Base-by-base conservation (phyloP, 164 flowering plant species). In the Magnolia officinalis region DNA sequence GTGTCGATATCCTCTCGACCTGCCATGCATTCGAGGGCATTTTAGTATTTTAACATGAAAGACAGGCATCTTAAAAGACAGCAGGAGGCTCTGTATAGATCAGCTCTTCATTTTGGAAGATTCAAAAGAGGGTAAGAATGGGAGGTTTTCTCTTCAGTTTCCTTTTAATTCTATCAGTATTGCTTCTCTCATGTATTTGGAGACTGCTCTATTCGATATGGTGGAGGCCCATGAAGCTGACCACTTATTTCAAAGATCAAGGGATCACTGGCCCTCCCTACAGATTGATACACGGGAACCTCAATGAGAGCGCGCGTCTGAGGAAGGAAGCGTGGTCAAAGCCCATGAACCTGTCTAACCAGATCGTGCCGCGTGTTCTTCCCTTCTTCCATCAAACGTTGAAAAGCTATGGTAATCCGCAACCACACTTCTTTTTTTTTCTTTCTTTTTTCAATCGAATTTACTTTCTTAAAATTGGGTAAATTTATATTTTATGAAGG, bases 151-250 rank as follows among this genome's bases (percentile, higher is more conserved):
- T 68, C 18, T 68, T 31, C 50, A 13, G 26, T 6, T 68, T 31
- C 31, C 50, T 68, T 18, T 8, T 19, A 16, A 26, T 29, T 7
- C 11, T 16, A 24, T 5, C 19, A 14, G 49, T 31, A 24, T 26
- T 26, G 20, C 29, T 68, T 26, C 18, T 68, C 31, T 68, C 71
- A 29, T 31, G 37, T 29, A 26, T 68, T 10, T 10, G 9, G 20
- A 68, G 50, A 68, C 1, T 68, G 5, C 19, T 68, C 18, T 18
- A 16, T 71, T 31, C 19, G 5, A 64, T 89, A 63, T 86, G 90
- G 92, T 84, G 86, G 88, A 87, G 66, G 72, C 90, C 90, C 52
- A 86, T 76, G 75, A 49, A 70, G 71, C 72, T 82, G 51, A 81
- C 82, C 73, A 83, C 72, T 80, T 52, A 64, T 0, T 75, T 89